phyloP scores from a whole-genome alignment of 208 protist species.

The Crithidia expoeki region DNA sequence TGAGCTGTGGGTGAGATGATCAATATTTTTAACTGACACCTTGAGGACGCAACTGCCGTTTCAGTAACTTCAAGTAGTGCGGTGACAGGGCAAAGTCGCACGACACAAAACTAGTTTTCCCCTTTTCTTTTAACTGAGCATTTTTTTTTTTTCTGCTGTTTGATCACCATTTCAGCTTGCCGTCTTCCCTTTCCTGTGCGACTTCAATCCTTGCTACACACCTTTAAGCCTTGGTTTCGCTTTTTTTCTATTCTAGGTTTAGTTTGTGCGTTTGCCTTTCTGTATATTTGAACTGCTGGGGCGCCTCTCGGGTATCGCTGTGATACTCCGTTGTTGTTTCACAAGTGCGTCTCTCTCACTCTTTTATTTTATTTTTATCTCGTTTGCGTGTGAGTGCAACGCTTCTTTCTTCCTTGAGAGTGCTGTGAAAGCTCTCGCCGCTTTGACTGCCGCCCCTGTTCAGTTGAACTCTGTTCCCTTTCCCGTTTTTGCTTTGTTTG shows the following conservation, averaged over 20 bases:
- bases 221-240: background rate
- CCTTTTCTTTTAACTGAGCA: background rate
- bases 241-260: background rate
- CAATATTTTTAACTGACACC: slow-evolving; percentile 1
- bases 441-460: no score
- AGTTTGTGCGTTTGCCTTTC: background rate
- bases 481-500: no score
- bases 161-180: background rate
- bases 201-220: background rate
- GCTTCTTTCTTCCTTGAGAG: no score
- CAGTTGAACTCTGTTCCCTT: no score
- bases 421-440: no score
- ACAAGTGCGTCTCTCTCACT: background rate
- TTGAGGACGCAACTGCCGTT: background rate
- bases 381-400: no score
- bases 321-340: background rate
- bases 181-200: background rate
- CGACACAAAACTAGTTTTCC: background rate
- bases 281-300: background rate
- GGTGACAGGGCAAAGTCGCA: no score
- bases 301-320: background rate
- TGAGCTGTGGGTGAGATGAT: background rate
- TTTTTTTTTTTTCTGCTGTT: no score
- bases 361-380: no score
- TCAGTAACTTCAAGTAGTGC: background rate